Percentiles rank a stretch among this genome's conserved stretches.
Conservation (phyloP, 306 rosid genomes). For the Quercus variabilis region DNA sequence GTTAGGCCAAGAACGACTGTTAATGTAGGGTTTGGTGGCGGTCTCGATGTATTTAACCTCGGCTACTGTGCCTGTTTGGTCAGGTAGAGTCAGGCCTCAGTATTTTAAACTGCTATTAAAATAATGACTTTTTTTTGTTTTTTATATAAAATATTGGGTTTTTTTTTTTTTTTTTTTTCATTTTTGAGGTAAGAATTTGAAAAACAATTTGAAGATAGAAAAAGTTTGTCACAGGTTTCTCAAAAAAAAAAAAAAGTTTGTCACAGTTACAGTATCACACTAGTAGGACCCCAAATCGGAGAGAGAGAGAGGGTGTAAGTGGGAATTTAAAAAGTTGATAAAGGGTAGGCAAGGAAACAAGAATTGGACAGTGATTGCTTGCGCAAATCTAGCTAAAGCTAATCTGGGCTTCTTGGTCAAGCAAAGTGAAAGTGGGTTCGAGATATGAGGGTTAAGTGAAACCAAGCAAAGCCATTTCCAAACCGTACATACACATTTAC, state of each 20-base stretch:
- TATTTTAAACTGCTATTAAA: neutral
- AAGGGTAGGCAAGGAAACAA: slow-evolving; percentile 41
- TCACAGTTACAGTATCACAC: too few species aligned
- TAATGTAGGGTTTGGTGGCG: slow-evolving; percentile 28
- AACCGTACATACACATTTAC: slow-evolving; percentile 44
- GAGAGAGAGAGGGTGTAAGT: slow-evolving; percentile 3
- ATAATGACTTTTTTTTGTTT: neutral
- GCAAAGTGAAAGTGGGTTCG: slow-evolving; percentile 15
- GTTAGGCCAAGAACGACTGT: slow-evolving; percentile 29
- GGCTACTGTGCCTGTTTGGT: slow-evolving; percentile 42
- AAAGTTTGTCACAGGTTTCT: too few species aligned
- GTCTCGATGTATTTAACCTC: slow-evolving; percentile 44
- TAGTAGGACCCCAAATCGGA: neutral
- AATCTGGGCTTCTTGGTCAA: slow-evolving; percentile 50
- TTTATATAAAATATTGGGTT: too few species aligned
- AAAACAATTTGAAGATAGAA: too few species aligned
- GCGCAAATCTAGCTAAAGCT: slow-evolving; percentile 95
- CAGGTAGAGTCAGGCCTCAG: slow-evolving; percentile 17
- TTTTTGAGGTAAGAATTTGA: too few species aligned
- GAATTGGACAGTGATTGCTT: slow-evolving; percentile 59
- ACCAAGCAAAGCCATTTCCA: neutral
- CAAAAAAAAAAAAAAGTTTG: too few species aligned
- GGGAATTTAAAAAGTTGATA: slow-evolving; percentile 26
- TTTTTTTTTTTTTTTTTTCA: neutral
- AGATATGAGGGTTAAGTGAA: slow-evolving; percentile 9